Base-by-base conservation (phyloP, 1,139 yeast species). In the Yamadazyma taylorii region DNA sequence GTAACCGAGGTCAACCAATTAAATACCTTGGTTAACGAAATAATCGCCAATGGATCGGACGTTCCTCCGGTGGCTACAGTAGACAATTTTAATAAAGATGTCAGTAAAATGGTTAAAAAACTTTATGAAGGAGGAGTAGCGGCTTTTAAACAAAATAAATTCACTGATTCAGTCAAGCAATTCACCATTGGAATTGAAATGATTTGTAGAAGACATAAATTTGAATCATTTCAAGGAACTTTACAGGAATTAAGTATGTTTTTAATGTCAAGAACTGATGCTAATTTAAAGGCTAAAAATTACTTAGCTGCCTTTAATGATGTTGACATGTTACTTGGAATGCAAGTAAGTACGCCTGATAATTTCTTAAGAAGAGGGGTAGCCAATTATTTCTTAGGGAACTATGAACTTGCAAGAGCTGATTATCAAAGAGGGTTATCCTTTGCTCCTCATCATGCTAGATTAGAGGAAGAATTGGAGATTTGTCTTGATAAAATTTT, bases 281-380 rank as follows among this genome's bases (percentile, higher is more conserved):
- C 95, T 0, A 77, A 83, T 52, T 69, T 89, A 56, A 75, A 83
- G 51, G 68, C 75, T 40, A 73, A 78, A 37, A 68, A 79, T 41
- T 85, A 78, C 66, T 61, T 84, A 32, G 82, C 81, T 36, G 97
- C 96, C 0, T 78, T 69, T 54, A 83, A 84, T 43, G 97, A 90
- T 56, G 81, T 94, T 2, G 92, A 88, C 45, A 64, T 90, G 63
- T 69, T 90, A 47, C 57, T 76, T 36, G 73, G 73, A 21, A 65
- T 84, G 59, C 76, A 87, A 60, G 79, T 79, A 52, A 70, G 82
- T 35, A 75, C 81, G 12, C 83, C 96, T 9, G 94, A 86, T 46
- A 85, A 87, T 56, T 86, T 85, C 55, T 75, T 84, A 48, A 78
- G 97, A 63, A 78, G 87, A 54, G 95, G 95, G 2, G 81, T 85